A percentile compares a stretch with the other conserved stretches of the same genome.
phyloP scores from a whole-genome alignment of 2,329 filamentous ascomycete species.

The Hymenoscyphus linearis region DNA sequence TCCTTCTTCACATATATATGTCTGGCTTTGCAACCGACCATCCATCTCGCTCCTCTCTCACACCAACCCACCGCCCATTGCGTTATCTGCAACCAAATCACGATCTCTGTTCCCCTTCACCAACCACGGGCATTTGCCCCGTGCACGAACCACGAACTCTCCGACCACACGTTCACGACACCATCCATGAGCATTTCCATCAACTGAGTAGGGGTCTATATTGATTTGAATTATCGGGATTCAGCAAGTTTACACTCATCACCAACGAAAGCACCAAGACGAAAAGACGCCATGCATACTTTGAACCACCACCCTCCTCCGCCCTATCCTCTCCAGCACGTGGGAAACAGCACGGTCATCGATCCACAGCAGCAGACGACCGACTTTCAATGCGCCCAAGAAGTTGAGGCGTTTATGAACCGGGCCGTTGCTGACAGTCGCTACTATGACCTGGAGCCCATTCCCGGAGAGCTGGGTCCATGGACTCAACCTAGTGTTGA shows the following conservation, averaged over 20 bases:
- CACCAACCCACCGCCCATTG: constrained; percentile 1
- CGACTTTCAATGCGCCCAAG: not conserved
- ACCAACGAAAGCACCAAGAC: not conserved
- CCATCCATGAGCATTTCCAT: constrained; percentile 1
- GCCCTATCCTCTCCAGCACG: constrained; percentile 3
- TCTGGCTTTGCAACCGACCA: not conserved
- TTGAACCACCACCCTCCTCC: not conserved
- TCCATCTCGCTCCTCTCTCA: not conserved
- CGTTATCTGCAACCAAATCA: constrained; percentile 11
- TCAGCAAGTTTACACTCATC: no score
- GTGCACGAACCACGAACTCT: not conserved
- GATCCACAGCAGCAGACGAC: not conserved
- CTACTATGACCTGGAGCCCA: constrained; percentile 6
- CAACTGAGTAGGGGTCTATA: not conserved
- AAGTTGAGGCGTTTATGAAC: constrained; percentile 4
- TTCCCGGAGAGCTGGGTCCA: not conserved
- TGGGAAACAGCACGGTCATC: not conserved
- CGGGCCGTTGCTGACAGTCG: constrained; percentile 1
- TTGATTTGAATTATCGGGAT: no score
- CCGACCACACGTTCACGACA: not conserved
- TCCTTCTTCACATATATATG: not conserved
- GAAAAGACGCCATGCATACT: constrained; percentile 4
- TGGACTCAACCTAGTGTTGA: not conserved
- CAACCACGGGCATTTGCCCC: constrained; percentile 1
- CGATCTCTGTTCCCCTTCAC: not conserved